phyloP scores from a whole-genome alignment of 345 rosid genomes.

The Pugionium dolabratum region DNA sequence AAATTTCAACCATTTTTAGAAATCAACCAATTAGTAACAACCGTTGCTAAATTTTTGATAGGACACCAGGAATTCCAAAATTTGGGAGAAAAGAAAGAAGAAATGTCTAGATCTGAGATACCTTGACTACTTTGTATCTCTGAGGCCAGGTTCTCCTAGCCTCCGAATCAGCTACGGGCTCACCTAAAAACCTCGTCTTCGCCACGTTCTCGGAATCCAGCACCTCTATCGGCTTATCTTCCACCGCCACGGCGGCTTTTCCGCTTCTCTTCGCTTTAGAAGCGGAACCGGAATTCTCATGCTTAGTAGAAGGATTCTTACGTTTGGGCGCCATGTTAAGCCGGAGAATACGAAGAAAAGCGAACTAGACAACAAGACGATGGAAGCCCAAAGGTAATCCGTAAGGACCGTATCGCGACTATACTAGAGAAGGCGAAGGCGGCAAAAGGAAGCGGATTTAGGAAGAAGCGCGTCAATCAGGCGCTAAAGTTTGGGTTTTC shows the following conservation, averaged over 20 bases:
- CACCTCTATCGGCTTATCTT: not conserved
- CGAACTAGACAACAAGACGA: not conserved
- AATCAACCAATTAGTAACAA: not conserved
- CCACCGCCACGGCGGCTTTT: too few species aligned
- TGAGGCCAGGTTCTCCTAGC: constrained; percentile 57
- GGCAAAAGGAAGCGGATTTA: not conserved
- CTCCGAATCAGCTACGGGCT: constrained; percentile 43
- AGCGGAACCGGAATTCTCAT: not conserved
- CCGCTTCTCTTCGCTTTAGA: not conserved
- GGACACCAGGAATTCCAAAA: not conserved
- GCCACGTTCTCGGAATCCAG: not conserved
- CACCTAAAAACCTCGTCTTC: constrained; percentile 44
- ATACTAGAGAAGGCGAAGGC: not conserved
- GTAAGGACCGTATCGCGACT: too few species aligned
- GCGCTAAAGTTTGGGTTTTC: not conserved
- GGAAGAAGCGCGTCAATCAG: not conserved
- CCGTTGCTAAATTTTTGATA: not conserved
- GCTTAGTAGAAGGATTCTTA: not conserved
- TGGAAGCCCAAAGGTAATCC: not conserved
- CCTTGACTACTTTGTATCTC: constrained; percentile 39
- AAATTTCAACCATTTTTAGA: not conserved
- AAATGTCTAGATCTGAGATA: not conserved
- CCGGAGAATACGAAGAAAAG: not conserved
- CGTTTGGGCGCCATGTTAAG: constrained; percentile 23
- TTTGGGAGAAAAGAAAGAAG: not conserved